phyloP scores from a whole-genome alignment of 768 basidiomycete genomes.

The Naganishia friedmannii region DNA sequence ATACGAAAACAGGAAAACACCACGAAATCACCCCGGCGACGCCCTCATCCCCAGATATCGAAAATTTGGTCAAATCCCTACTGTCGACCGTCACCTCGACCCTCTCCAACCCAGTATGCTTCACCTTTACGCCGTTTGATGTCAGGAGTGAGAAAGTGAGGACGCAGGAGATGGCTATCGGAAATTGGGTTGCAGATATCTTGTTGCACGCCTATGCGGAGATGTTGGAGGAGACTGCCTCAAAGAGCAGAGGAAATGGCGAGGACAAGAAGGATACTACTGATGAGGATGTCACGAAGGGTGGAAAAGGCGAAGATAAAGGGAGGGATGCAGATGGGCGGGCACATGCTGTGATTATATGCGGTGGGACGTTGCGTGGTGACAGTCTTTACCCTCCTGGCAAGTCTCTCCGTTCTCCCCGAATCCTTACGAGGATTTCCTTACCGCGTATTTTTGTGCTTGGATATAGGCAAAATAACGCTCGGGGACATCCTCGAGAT shows the following conservation, averaged over 20 bases:
- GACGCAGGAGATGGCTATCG: conserved; percentile 62
- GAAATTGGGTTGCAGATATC: conserved; percentile 80
- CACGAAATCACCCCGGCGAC: conserved; percentile 64
- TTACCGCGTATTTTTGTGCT: neutral
- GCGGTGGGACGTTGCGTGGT: conserved; percentile 78
- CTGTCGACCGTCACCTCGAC: conserved; percentile 68
- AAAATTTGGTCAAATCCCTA: conserved; percentile 62
- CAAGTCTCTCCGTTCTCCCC: conserved; percentile 40
- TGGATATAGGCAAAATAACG: conserved; percentile 63
- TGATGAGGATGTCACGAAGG: conserved; percentile 52
- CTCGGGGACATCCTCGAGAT: conserved; percentile 86
- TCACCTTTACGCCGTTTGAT: conserved; percentile 65
- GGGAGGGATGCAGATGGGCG: conserved; percentile 53
- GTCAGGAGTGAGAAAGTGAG: conserved; percentile 72
- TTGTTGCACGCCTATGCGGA: conserved; percentile 66
- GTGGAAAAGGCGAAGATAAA: conserved; percentile 57
- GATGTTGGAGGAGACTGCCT: conserved; percentile 38
- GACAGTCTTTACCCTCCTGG: conserved; percentile 82
- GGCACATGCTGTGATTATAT: conserved; percentile 78
- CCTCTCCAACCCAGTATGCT: conserved; percentile 73
- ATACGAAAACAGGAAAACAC: conserved; percentile 59
- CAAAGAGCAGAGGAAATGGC: conserved; percentile 61
- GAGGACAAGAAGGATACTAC: too few species aligned
- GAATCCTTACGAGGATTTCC: neutral
- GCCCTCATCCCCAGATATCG: conserved; percentile 60